Percentiles rank a stretch among this genome's conserved stretches.
Conservation (phyloP, 2,329 filamentous ascomycete genomes). For the Bipolaris oryzae region DNA sequence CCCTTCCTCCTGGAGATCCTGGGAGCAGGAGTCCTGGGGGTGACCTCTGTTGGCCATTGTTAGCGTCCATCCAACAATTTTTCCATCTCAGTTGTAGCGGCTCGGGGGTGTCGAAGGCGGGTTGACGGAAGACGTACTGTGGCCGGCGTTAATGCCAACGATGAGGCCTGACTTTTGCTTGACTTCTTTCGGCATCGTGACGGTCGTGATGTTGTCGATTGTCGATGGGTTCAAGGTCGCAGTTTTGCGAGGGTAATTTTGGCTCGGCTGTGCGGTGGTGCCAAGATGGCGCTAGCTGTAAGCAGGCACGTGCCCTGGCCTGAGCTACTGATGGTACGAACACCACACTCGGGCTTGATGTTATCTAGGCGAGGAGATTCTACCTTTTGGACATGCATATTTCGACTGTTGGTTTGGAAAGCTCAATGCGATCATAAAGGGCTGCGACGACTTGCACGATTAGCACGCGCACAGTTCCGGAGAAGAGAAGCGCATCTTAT, state of each 20-base stretch:
- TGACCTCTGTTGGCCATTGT: slow-evolving; percentile 54
- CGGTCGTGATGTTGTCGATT: slow-evolving; percentile 45
- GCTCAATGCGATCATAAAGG: too few species aligned
- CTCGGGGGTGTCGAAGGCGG: slow-evolving; percentile 18
- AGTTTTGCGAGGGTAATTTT: slow-evolving; percentile 26
- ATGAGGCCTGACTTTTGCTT: slow-evolving; percentile 61
- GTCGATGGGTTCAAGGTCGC: slow-evolving; percentile 21
- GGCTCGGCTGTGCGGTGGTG: slow-evolving; percentile 26
- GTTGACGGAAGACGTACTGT: slow-evolving; percentile 61
- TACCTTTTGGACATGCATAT: not conserved
- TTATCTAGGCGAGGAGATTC: too few species aligned
- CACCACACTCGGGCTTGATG: not conserved
- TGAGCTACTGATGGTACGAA: not conserved
- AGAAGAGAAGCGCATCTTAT: not conserved
- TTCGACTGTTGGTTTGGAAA: not conserved
- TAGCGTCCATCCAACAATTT: slow-evolving; percentile 29
- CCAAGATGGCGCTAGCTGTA: slow-evolving; percentile 27
- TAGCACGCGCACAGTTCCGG: not conserved
- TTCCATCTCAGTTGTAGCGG: slow-evolving; percentile 9
- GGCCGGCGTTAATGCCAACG: slow-evolving; percentile 68
- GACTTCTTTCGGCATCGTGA: slow-evolving; percentile 60
- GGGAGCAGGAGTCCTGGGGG: slow-evolving; percentile 56
- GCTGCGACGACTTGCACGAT: not conserved
- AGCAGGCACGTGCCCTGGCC: slow-evolving; percentile 20
- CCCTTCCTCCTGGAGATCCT: slow-evolving; percentile 79